Evolutionary conservation across 2,329 filamentous ascomycete genomes (phyloP).

Genomic region (Beauveria rudraprayagi): DNA sequence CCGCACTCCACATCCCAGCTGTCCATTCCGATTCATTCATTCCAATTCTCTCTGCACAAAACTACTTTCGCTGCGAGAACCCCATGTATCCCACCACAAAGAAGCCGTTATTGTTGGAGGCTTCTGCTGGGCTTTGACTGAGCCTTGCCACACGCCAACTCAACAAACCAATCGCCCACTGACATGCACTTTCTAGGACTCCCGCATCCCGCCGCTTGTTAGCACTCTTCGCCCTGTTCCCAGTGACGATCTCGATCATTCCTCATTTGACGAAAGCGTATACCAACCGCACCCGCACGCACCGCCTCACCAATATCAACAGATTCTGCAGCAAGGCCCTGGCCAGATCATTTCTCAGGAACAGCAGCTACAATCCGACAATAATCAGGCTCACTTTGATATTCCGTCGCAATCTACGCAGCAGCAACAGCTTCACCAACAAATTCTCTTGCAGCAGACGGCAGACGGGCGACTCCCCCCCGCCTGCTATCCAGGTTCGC

Average conservation of each 20-base stretch:
- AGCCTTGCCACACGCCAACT: neutral
- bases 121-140: neutral
- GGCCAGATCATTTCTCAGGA: conserved; percentile 21
- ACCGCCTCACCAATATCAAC: conserved; percentile 28
- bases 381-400: conserved; percentile 8
- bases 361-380: conserved; percentile 22
- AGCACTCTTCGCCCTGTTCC: conserved; percentile 42
- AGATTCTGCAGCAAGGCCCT: conserved; percentile 26
- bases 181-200: conserved; percentile 9
- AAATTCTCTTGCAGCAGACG: conserved; percentile 10
- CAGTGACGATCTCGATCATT: conserved; percentile 32
- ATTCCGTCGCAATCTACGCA: conserved; percentile 16
- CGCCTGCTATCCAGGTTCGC: conserved; percentile 17
- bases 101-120: conserved; percentile 14
- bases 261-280: conserved; percentile 38
- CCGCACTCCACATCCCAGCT: neutral
- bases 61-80: neutral
- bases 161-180: conserved; percentile 1
- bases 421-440: conserved; percentile 23
- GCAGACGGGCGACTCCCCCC: neutral
- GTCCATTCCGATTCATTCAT: neutral
- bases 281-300: conserved; percentile 25
- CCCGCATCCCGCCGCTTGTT: conserved; percentile 18
- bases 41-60: neutral
- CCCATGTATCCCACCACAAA: neutral